phyloP scores from a whole-genome alignment of 345 rosid species.

The Angophora floribunda region DNA sequence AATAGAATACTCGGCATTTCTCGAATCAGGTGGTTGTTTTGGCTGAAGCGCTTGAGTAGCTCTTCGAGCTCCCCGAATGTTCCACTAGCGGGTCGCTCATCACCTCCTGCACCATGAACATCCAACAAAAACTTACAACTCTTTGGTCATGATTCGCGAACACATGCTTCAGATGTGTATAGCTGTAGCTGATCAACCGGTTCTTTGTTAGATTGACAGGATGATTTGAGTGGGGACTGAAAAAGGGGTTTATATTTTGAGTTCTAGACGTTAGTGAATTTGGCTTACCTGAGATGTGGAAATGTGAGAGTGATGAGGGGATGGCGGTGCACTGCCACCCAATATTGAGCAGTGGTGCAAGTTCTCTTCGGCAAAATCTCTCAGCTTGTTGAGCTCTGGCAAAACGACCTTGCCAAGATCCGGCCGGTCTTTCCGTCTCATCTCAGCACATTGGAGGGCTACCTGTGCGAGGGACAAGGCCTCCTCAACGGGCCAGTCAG shows the following conservation, averaged over 20 bases:
- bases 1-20: neutral
- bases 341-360: constrained; percentile 11
- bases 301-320: constrained; percentile 16
- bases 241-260: neutral
- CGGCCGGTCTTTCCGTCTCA: constrained; percentile 86
- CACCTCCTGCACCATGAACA: constrained; percentile 31
- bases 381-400: constrained; percentile 50
- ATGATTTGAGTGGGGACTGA: neutral
- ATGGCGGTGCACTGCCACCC: neutral
- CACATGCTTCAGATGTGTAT: neutral
- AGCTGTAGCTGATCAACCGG: neutral
- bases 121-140: neutral
- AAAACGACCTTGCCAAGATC: constrained; percentile 67
- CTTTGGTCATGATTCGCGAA: neutral
- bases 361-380: constrained; percentile 48
- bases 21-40: neutral
- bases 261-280: neutral
- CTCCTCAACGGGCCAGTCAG: constrained; percentile 79
- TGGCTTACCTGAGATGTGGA: constrained; percentile 28
- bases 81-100: constrained; percentile 13
- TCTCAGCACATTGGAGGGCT: constrained; percentile 61
- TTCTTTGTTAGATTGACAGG: neutral
- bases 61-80: neutral
- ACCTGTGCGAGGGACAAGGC: constrained; percentile 45
- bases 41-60: neutral